Conservation (phyloP, 768 basidiomycete species). For the Leucocoprinus birnbaumii region DNA sequence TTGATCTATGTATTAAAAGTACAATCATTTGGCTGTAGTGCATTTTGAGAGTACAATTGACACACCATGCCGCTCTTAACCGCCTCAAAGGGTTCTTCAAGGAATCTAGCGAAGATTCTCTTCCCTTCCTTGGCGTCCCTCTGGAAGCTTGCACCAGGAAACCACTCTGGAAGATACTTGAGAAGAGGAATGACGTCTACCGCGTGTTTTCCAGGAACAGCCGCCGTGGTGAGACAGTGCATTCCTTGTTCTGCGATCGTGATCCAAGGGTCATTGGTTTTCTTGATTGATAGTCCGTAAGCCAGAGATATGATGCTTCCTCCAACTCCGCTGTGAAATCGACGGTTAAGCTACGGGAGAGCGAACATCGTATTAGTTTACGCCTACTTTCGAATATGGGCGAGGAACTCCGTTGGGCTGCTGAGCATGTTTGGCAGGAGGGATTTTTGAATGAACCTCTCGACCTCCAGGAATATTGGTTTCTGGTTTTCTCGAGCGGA, state of each 20-base stretch:
- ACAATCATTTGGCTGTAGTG: neutral
- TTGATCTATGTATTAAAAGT: neutral
- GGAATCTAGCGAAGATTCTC: slow-evolving; percentile 25
- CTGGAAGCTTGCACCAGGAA: slow-evolving; percentile 55
- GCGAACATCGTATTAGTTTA: neutral
- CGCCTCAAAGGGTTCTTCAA: slow-evolving; percentile 27
- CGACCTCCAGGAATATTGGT: neutral
- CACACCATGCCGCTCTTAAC: slow-evolving; percentile 18
- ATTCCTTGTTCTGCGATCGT: slow-evolving; percentile 21
- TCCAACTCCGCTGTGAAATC: neutral
- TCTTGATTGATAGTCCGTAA: slow-evolving; percentile 10
- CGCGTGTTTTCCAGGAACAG: slow-evolving; percentile 22
- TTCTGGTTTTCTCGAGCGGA: neutral
- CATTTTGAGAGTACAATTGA: neutral
- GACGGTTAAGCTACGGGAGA: neutral
- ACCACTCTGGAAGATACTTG: slow-evolving; percentile 46
- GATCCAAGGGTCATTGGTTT: slow-evolving; percentile 27
- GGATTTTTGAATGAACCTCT: neutral
- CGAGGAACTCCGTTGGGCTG: neutral
- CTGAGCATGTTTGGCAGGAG: slow-evolving; percentile 7
- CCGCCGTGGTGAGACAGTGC: slow-evolving; percentile 15
- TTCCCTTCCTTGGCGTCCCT: slow-evolving; percentile 41
- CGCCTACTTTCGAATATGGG: slow-evolving; percentile 11
- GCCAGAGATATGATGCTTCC: slow-evolving; percentile 11
- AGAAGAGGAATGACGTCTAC: slow-evolving; percentile 35